phyloP scores from a whole-genome alignment of 352 stramenopile species.

The Pythium aristosporum region DNA sequence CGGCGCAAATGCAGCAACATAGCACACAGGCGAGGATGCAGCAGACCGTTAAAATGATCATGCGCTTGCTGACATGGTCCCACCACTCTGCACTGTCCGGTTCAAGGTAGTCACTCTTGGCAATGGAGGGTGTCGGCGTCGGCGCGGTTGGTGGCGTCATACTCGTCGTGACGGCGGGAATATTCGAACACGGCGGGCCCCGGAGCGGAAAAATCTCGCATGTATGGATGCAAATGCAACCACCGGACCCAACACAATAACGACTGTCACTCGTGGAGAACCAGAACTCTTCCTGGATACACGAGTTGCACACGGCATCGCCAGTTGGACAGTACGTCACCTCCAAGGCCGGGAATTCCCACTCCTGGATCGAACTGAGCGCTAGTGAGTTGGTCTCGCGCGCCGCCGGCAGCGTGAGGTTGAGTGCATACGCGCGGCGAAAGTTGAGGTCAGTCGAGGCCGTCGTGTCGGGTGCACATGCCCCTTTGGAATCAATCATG shows the following conservation, averaged over 20 bases:
- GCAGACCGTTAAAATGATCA: background rate
- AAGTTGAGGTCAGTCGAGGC: background rate
- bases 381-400: background rate
- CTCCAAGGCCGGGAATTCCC: constrained; percentile 7
- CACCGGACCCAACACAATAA: constrained; percentile 11
- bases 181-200: background rate
- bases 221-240: constrained; percentile 11
- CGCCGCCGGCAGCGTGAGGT: background rate
- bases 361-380: background rate
- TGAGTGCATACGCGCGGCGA: background rate
- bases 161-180: background rate
- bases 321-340: constrained; percentile 1
- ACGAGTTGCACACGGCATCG: background rate
- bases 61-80: background rate
- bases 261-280: constrained; percentile 7
- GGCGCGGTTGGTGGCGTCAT: background rate
- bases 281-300: constrained; percentile 4
- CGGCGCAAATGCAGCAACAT: background rate
- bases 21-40: background rate
- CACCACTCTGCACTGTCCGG: constrained; percentile 1
- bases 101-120: background rate
- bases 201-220: background rate
- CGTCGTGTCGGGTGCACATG: background rate
- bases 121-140: background rate
- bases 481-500: background rate